Evolutionary conservation across 1,284 basidiomycete species (phyloP).

Genomic region (Trichosporon sp.): DNA sequence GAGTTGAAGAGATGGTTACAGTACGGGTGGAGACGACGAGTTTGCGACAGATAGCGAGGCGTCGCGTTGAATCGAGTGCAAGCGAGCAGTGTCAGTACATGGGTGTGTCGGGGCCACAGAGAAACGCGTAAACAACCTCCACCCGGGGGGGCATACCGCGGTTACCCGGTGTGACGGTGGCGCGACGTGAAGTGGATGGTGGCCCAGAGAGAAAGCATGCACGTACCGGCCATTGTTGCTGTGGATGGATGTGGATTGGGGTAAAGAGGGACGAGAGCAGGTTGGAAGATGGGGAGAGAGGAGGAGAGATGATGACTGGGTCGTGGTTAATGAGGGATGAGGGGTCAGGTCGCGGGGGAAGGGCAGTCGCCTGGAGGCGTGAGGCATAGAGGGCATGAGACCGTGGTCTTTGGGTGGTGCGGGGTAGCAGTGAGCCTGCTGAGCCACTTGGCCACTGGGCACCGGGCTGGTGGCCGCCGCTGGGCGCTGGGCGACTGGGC

Average conservation of each 20-base stretch:
- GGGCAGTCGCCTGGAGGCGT: conserved; percentile 9
- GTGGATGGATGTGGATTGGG: conserved; percentile 18
- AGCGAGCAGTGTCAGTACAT: background rate
- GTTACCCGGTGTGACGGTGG: background rate
- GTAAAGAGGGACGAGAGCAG: background rate
- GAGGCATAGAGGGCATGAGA: background rate
- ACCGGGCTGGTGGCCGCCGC: background rate
- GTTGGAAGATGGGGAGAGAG: conserved; percentile 11
- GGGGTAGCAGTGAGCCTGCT: background rate
- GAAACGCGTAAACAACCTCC: conserved; percentile 21
- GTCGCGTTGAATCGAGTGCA: background rate
- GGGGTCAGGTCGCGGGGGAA: background rate
- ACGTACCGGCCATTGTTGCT: conserved; percentile 19
- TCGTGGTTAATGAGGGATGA: conserved; percentile 6
- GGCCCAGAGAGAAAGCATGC: background rate
- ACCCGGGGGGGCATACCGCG: conserved; percentile 7
- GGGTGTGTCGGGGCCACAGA: background rate
- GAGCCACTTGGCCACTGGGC: background rate
- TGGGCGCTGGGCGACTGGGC: background rate
- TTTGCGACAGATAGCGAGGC: background rate
- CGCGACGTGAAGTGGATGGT: background rate
- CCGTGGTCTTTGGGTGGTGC: background rate
- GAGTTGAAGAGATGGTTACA: background rate
- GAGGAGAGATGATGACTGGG: conserved; percentile 12
- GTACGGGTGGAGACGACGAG: background rate